phyloP scores from a whole-genome alignment of 495 filamentous ascomycete genomes.

The Baudoinia panamericana region DNA sequence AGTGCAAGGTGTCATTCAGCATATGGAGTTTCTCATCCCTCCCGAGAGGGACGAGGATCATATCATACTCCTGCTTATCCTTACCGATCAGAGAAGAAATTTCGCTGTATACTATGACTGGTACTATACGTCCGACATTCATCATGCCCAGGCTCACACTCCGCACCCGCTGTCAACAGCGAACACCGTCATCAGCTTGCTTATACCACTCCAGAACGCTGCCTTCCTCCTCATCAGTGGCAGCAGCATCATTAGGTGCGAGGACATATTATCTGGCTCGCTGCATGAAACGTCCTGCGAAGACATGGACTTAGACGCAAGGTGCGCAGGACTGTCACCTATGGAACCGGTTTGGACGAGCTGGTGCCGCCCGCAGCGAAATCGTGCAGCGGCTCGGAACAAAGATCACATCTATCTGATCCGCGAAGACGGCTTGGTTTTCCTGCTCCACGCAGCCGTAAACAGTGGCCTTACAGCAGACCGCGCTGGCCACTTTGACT shows the following conservation, averaged over 20 bases:
- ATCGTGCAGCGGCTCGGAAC: not conserved
- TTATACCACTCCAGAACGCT: slow-evolving; percentile 19
- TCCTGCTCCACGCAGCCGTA: not conserved
- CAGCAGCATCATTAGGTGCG: slow-evolving; percentile 3
- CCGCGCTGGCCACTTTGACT: slow-evolving; percentile 44
- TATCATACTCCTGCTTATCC: slow-evolving; percentile 62
- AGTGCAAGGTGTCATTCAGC: slow-evolving; percentile 61
- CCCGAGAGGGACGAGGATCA: slow-evolving; percentile 44
- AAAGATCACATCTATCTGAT: slow-evolving; percentile 28
- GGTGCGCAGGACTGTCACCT: slow-evolving; percentile 14
- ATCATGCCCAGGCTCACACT: not conserved
- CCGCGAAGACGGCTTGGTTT: slow-evolving; percentile 36
- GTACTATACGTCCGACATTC: slow-evolving; percentile 6
- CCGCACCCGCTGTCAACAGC: slow-evolving; percentile 2
- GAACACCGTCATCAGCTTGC: slow-evolving; percentile 6
- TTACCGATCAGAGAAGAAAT: slow-evolving; percentile 30
- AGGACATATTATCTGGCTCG: slow-evolving; percentile 11
- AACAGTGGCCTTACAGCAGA: slow-evolving; percentile 30
- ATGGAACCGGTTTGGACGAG: slow-evolving; percentile 23
- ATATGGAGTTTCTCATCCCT: slow-evolving; percentile 79
- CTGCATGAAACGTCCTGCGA: not conserved
- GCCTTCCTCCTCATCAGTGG: slow-evolving; percentile 20
- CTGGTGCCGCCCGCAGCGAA: slow-evolving; percentile 23
- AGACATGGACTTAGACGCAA: not conserved
- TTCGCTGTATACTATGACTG: slow-evolving; percentile 14